These are phyloP conservation scores for Lactuca saligna DNA, from an alignment of 129 eudicot species.

Conservation along the genomic window DNA sequence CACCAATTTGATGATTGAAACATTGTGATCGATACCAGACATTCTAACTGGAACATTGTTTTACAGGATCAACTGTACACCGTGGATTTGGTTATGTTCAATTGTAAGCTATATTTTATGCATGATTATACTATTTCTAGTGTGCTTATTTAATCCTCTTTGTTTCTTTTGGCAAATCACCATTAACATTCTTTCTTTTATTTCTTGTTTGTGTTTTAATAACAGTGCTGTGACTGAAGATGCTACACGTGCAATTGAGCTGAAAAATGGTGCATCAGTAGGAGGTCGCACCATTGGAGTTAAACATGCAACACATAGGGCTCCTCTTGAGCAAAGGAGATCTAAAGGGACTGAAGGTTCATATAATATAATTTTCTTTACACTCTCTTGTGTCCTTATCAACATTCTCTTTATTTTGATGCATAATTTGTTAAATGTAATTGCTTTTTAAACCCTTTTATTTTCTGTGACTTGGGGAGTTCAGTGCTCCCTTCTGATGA, in stretches of 20 bases:
- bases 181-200: background rate
- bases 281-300: constrained; percentile 90
- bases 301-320: constrained; percentile 80
- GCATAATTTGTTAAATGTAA: background rate
- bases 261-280: constrained; percentile 70
- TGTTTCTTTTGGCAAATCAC: background rate
- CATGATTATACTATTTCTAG: background rate
- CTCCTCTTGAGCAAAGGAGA: constrained; percentile 87
- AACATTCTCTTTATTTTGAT: background rate
- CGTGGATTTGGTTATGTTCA: constrained; percentile 92
- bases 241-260: constrained; percentile 87
- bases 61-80: constrained; percentile 74
- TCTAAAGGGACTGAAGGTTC: constrained; percentile 70
- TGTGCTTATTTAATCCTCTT: background rate
- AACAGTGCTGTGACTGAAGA: constrained; percentile 79
- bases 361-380: background rate
- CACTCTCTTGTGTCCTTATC: background rate
- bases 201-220: constrained; percentile 9
- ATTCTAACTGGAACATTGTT: background rate
- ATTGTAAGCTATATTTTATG: constrained; percentile 56
- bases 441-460: background rate
- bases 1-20: too few relatives aligned
- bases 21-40: background rate
- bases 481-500: constrained; percentile 43
- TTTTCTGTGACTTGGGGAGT: background rate